Evolutionary conservation across 2,329 filamentous ascomycete genomes (phyloP), one percentile per base, ranked within the genome.

Genomic region (Aspergillus ustus): DNA sequence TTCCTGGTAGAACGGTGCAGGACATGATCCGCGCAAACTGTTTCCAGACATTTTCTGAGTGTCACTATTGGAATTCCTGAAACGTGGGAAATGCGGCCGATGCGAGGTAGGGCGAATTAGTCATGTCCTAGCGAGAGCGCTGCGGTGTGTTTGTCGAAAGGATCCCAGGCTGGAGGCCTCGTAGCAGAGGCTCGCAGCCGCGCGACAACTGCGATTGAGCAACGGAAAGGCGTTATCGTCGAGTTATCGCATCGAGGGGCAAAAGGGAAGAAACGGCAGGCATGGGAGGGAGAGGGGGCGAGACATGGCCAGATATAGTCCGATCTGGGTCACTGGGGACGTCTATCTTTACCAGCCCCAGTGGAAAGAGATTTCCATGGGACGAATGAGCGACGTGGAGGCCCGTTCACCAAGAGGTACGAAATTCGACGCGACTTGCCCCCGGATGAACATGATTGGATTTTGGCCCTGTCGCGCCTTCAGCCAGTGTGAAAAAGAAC

Each of bases 1-100:
- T 61, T 84, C 83, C 72, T 91, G 86, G 64, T 89, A 83, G 72
- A 95, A 94, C 5, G 92, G 92, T 55, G 82, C 67, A 17, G 86
- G 85, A 75, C 92, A 96, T 19, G 78, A 70, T 65, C 85, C 87
- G 43, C 66, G 64, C 49, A 72, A 37, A 51, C 64, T 55, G 7
- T 52, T 48, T 43, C 63, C 63, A 50, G 63, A 57, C 71, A 74
- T 76, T 44, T 52, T 70, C 65, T 28, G 37, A 40, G 53, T 46
- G 44, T 49, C 45, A 56, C 29, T 29, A 54, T 53, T 50, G 40
- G 17, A 49, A 22, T 49, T 48, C 28, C 46, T 55, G 57, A 52
- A 45, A 51, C 25, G 52, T 49, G 49, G 43, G 17, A 40, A 49
- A 58, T 66, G 66, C 62, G 59, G 61, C 49, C 54, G 57, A 52